A percentile compares a stretch with the other conserved stretches of the same genome.
Conservation (phyloP, 192 early-diverging fungal species). For the Entomortierella chlamydospora region DNA sequence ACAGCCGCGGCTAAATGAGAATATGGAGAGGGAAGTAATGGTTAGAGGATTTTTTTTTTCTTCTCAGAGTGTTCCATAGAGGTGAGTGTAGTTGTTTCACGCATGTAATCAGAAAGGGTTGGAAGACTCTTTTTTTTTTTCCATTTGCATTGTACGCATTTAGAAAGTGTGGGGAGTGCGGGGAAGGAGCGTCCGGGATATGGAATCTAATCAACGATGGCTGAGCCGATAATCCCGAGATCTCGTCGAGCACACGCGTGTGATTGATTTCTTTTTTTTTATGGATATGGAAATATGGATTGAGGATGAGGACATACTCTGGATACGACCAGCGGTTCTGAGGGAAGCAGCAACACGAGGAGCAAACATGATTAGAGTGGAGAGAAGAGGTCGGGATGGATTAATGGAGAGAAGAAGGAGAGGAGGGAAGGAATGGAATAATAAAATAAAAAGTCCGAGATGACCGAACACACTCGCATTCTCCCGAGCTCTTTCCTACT, state of each 20-base stretch:
- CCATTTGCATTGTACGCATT: neutral
- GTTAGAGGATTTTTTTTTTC: too few relatives aligned
- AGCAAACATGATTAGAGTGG: constrained; percentile 40
- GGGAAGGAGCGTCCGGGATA: neutral
- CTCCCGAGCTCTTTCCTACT: neutral
- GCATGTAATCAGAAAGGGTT: constrained; percentile 1
- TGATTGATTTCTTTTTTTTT: neutral
- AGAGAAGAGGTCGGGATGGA: neutral
- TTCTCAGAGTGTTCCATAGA: too few relatives aligned
- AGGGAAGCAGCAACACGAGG: constrained; percentile 43
- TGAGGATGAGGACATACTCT: constrained; percentile 29
- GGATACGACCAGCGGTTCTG: constrained; percentile 32
- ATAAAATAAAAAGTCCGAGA: constrained; percentile 25
- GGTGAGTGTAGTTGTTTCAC: too few relatives aligned
- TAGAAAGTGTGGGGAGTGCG: neutral
- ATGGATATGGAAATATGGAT: neutral
- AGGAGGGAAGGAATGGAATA: too few relatives aligned
- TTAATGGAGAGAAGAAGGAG: neutral
- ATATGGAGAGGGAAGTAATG: neutral
- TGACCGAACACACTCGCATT: neutral
- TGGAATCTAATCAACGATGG: neutral
- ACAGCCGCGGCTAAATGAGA: constrained; percentile 22
- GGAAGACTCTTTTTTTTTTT: neutral
- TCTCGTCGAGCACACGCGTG: neutral
- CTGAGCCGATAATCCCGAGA: neutral